phyloP scores from a whole-genome alignment of 176 grass and related monocot genomes.

The Carex pumila region DNA sequence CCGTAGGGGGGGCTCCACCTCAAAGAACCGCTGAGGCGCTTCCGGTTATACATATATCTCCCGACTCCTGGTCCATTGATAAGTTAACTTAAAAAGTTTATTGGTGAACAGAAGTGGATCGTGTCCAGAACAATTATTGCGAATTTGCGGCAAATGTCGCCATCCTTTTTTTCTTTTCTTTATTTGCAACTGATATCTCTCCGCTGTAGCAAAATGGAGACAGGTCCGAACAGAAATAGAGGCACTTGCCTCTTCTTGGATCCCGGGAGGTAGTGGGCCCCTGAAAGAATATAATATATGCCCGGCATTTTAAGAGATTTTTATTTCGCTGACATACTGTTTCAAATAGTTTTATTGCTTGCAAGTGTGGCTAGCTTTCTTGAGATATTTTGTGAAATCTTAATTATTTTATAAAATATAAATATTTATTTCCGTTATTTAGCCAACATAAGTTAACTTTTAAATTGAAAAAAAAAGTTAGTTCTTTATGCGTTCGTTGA shows the following conservation, averaged over 20 bases:
- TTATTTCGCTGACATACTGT: not conserved
- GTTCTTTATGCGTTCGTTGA: too few relatives aligned
- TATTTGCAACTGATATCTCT: not conserved
- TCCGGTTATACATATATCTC: not conserved
- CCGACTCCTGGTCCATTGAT: not conserved
- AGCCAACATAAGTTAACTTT: too few relatives aligned
- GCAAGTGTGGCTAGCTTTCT: conserved; percentile 7
- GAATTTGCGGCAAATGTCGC: not conserved
- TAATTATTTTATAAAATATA: not conserved
- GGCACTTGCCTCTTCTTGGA: conserved; percentile 5
- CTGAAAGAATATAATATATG: not conserved
- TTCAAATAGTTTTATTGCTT: not conserved
- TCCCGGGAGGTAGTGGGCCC: not conserved
- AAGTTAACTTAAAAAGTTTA: not conserved
- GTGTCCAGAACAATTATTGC: not conserved
- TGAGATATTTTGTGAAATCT: not conserved
- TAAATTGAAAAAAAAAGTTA: too few relatives aligned
- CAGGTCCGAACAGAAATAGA: not conserved
- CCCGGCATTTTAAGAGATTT: not conserved
- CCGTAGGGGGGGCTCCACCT: conserved; percentile 34
- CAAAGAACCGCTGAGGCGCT: conserved; percentile 39
- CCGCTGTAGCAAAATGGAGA: not conserved
- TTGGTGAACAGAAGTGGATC: not conserved
- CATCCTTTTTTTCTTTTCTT: not conserved
- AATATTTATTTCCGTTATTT: not conserved